Percentiles rank a stretch among this genome's conserved stretches.
These are phyloP conservation scores for Ganoderma multipileum DNA, from an alignment of 1,284 basidiomycete species.

Conservation along the genomic window DNA sequence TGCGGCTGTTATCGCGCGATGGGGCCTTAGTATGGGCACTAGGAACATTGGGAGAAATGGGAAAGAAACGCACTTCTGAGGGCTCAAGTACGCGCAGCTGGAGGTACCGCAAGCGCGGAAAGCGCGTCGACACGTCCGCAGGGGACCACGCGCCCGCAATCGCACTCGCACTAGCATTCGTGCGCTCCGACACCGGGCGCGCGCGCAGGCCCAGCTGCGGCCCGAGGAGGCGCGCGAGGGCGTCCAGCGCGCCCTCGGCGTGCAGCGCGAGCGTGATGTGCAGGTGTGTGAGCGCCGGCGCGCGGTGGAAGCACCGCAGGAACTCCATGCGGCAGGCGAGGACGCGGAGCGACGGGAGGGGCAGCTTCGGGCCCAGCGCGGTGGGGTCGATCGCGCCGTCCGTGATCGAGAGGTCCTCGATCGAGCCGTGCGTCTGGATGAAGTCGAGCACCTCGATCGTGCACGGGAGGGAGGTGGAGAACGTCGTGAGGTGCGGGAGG, in stretches of 20 bases:
- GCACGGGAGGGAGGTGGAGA: constrained; percentile 10
- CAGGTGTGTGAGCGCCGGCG: constrained; percentile 11
- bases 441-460: constrained; percentile 7
- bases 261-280: constrained; percentile 1
- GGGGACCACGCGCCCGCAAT: not conserved
- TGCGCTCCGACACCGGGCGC: not conserved
- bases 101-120: not conserved
- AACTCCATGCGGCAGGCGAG: constrained; percentile 4
- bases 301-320: constrained; percentile 6
- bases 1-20: not conserved
- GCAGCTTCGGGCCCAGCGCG: not conserved
- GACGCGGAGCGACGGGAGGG: constrained; percentile 9
- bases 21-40: not conserved
- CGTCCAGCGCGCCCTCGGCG: not conserved
- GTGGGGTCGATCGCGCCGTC: not conserved
- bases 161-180: not conserved
- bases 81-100: constrained; percentile 4
- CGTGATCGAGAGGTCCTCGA: constrained; percentile 7
- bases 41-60: not conserved
- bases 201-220: not conserved
- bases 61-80: not conserved
- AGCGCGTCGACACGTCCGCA: not conserved
- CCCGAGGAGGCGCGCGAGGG: not conserved
- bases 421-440: constrained; percentile 5
- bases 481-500: constrained; percentile 4